Evolutionary conservation across 164 flowering plant species (phyloP).

Genomic region (Aristolochia californica): DNA sequence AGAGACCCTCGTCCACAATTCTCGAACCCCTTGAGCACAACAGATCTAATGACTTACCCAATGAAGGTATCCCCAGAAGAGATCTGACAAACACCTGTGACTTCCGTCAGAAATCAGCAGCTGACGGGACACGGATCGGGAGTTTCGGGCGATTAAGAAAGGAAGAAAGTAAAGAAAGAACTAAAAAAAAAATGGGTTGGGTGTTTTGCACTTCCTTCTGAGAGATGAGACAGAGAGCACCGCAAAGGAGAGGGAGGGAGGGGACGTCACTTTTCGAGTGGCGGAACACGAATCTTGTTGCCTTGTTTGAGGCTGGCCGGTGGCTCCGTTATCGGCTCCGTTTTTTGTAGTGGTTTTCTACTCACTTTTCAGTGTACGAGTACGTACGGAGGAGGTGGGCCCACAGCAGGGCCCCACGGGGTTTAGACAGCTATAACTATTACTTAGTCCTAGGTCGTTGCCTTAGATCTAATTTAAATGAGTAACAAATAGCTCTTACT

Average conservation of each 20-base stretch:
- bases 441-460: too few species aligned
- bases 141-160: background rate
- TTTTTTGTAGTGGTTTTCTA: slow-evolving; percentile 2
- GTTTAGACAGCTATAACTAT: too few species aligned
- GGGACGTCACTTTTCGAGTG: slow-evolving; percentile 18
- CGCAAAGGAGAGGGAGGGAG: slow-evolving; percentile 7
- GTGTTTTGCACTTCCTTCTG: background rate
- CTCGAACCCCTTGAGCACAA: too few species aligned
- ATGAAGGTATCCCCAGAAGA: too few species aligned
- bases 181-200: background rate
- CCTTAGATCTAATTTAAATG: too few species aligned
- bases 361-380: background rate
- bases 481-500: too few species aligned
- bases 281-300: slow-evolving; percentile 32
- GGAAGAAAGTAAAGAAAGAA: background rate
- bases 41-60: too few species aligned
- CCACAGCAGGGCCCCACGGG: too few species aligned
- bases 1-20: too few species aligned
- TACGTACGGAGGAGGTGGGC: background rate
- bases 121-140: background rate
- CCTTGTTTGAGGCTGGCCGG: slow-evolving; percentile 11
- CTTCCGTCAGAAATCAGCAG: background rate
- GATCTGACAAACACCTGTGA: background rate
- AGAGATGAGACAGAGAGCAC: background rate
- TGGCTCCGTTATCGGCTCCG: slow-evolving; percentile 3